A percentile compares a stretch with the other conserved stretches of the same genome.
Evolutionary conservation across 257 asterid genomes (phyloP).

Genomic region (Nicotiana tabacum): DNA sequence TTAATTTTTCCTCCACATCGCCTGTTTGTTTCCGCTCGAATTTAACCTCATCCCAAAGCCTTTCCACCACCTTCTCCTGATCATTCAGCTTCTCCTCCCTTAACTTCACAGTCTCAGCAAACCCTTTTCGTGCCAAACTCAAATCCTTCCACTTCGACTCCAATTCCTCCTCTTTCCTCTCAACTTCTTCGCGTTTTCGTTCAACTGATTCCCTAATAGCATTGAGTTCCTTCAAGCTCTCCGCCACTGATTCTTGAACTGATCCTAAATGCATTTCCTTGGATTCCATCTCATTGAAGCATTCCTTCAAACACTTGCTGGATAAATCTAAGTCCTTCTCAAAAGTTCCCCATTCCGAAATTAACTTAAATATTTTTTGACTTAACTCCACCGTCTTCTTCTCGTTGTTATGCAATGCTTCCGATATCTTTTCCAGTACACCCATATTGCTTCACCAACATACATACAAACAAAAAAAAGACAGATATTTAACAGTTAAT

Average conservation of each 20-base stretch:
- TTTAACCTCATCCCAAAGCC: background rate
- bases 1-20: slow-evolving; percentile 9
- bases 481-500: too few relatives aligned
- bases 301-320: background rate
- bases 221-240: background rate
- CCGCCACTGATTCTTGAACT: background rate
- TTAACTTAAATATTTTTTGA: background rate
- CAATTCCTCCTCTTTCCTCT: slow-evolving; percentile 13
- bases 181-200: background rate
- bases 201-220: background rate
- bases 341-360: background rate
- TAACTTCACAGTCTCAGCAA: slow-evolving; percentile 5
- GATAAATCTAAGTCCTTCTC: background rate
- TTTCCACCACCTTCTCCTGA: slow-evolving; percentile 15
- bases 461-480: background rate
- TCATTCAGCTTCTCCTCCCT: slow-evolving; percentile 15
- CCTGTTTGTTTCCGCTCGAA: background rate
- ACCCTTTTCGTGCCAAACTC: background rate
- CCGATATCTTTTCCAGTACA: slow-evolving; percentile 6
- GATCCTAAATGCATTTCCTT: background rate
- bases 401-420: background rate
- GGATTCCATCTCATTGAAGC: background rate
- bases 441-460: slow-evolving; percentile 6
- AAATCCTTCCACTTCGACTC: background rate
- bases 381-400: background rate